These are phyloP conservation scores for Esteya vermicola DNA, from an alignment of 2,329 filamentous ascomycete species.

Conservation along the genomic window DNA sequence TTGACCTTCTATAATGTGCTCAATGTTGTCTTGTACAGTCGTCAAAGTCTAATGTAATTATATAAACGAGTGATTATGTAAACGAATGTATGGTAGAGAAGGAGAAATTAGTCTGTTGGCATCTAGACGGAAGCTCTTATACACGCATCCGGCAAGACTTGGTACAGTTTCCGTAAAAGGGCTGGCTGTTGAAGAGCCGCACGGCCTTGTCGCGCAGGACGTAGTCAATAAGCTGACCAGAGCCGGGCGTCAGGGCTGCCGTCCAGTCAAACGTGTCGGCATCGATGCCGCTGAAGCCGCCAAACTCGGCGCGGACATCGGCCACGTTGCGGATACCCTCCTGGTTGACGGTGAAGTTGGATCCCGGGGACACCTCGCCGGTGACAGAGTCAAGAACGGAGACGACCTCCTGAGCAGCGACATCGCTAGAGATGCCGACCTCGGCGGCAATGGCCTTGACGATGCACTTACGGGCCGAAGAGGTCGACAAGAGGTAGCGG, in stretches of 20 bases:
- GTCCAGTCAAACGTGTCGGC: background rate
- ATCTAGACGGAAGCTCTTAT: too few species aligned
- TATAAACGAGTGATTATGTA: too few species aligned
- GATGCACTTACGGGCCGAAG: constrained; percentile 9
- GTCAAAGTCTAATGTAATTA: too few species aligned
- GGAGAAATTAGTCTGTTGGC: too few species aligned
- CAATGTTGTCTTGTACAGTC: too few species aligned
- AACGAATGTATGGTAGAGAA: too few species aligned
- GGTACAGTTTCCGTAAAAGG: background rate
- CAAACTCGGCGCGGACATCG: constrained; percentile 12
- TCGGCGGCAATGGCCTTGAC: constrained; percentile 13
- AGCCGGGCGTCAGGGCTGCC: constrained; percentile 4
- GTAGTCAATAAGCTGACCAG: constrained; percentile 17
- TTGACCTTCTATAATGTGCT: too few species aligned
- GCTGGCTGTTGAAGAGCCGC: background rate
- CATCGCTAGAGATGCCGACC: constrained; percentile 10
- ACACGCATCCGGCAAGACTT: too few species aligned
- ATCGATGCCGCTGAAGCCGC: constrained; percentile 12
- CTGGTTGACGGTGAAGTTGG: constrained; percentile 14
- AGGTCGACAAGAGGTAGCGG: constrained; percentile 9
- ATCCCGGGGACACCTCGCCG: constrained; percentile 12
- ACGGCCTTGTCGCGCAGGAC: constrained; percentile 12
- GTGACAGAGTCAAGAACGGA: constrained; percentile 12
- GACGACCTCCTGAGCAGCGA: constrained; percentile 13
- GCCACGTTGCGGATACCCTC: constrained; percentile 16